Evolutionary conservation across 805 yeast genomes (phyloP).

Genomic region (Saturnispora quitensis): DNA sequence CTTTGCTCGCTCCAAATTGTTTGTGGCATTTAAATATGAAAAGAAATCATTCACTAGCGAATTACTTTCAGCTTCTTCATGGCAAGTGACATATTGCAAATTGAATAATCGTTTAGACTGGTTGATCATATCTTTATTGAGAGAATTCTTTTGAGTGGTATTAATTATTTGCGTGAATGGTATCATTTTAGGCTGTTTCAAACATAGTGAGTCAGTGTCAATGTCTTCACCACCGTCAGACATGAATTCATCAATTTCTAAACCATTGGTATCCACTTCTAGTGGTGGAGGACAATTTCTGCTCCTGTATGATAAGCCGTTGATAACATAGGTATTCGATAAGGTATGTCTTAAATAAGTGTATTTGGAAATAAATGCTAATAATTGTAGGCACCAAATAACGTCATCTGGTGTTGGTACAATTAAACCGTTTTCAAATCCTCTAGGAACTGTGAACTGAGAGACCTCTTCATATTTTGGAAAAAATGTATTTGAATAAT

Average conservation of each 20-base stretch:
- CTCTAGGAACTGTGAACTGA: constrained; percentile 36
- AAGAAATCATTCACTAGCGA: constrained; percentile 16
- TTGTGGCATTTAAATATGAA: constrained; percentile 16
- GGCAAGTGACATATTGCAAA: not conserved
- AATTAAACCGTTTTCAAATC: constrained; percentile 58
- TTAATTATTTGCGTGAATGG: not conserved
- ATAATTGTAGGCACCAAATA: constrained; percentile 82
- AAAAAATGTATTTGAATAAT: constrained; percentile 14
- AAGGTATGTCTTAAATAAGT: constrained; percentile 65
- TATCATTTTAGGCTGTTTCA: not conserved
- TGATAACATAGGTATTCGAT: constrained; percentile 68
- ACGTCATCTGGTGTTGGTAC: constrained; percentile 90
- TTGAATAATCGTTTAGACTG: not conserved
- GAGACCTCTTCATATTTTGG: constrained; percentile 17
- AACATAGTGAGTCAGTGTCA: not conserved
- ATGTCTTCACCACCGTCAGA: constrained; percentile 16
- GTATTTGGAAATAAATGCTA: constrained; percentile 91
- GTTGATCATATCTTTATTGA: not conserved
- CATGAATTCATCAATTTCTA: constrained; percentile 20
- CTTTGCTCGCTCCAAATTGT: constrained; percentile 21
- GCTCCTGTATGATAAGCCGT: constrained; percentile 51
- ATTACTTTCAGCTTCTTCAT: constrained; percentile 4
- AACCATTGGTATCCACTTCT: constrained; percentile 20
- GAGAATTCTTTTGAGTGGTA: not conserved
- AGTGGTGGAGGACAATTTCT: constrained; percentile 27